Evolutionary conservation across 2,329 filamentous ascomycete genomes (phyloP).

Genomic region (Cordyceps farinosa): DNA sequence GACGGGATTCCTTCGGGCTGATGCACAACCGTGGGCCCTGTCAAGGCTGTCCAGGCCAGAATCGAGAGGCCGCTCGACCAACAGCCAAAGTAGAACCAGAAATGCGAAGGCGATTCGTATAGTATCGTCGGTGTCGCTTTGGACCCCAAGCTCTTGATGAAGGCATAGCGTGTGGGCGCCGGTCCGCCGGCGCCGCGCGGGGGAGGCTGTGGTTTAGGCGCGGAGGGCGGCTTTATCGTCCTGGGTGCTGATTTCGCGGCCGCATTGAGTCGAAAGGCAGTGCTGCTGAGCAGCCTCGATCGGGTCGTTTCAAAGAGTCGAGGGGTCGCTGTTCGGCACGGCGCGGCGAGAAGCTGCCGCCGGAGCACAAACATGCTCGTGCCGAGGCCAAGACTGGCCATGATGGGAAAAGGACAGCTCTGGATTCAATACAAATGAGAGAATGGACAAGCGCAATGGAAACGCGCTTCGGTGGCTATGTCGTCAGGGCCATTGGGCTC

Average conservation of each 20-base stretch:
- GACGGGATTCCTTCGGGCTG: slow-evolving; percentile 47
- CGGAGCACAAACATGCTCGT: not conserved
- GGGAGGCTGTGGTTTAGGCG: not conserved
- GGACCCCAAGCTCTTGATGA: slow-evolving; percentile 53
- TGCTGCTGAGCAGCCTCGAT: slow-evolving; percentile 5
- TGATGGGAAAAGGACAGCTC: not conserved
- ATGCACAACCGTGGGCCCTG: slow-evolving; percentile 30
- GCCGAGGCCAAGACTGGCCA: slow-evolving; percentile 12
- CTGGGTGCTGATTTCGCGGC: not conserved
- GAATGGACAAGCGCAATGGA: not conserved
- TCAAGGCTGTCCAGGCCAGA: slow-evolving; percentile 34
- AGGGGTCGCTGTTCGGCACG: slow-evolving; percentile 1
- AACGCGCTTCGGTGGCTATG: not conserved
- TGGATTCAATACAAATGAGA: not conserved
- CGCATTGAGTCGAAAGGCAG: slow-evolving; percentile 2
- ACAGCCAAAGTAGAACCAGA: slow-evolving; percentile 58
- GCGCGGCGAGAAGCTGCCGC: slow-evolving; percentile 10
- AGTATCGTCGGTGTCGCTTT: slow-evolving; percentile 55
- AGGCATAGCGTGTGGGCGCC: slow-evolving; percentile 38
- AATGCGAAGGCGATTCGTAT: slow-evolving; percentile 63
- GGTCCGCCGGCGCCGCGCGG: slow-evolving; percentile 19
- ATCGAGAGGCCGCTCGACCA: slow-evolving; percentile 50
- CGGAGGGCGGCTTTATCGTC: not conserved
- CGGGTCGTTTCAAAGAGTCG: slow-evolving; percentile 10
- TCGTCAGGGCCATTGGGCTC: not conserved